Percentiles rank a stretch among this genome's conserved stretches.
These are phyloP conservation scores for Orychophragmus violaceus DNA, from an alignment of 345 rosid species.

Conservation along the genomic window DNA sequence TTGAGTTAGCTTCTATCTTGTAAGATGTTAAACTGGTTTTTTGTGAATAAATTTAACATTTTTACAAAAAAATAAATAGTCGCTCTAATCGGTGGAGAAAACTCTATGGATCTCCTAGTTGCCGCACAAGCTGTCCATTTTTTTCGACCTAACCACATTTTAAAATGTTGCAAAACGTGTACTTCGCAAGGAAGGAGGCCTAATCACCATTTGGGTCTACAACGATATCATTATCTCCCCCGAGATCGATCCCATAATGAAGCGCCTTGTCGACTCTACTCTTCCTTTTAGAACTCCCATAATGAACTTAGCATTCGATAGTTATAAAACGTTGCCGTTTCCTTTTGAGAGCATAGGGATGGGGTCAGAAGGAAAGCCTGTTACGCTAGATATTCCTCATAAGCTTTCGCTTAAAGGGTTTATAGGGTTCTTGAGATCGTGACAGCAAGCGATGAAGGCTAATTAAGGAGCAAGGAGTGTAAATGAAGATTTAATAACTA, in stretches of 20 bases:
- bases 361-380: not conserved
- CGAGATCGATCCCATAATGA: slow-evolving; percentile 39
- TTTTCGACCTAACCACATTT: slow-evolving; percentile 29
- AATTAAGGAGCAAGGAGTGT: slow-evolving; percentile 59
- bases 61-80: no score
- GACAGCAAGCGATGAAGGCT: slow-evolving; percentile 23
- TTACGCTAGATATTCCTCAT: not conserved
- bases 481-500: slow-evolving; percentile 34
- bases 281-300: not conserved
- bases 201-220: slow-evolving; percentile 56
- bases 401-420: not conserved
- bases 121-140: not conserved
- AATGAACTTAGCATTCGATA: not conserved
- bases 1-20: no score
- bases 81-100: not conserved
- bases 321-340: not conserved
- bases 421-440: not conserved
- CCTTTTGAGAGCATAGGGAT: not conserved
- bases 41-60: no score
- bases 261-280: slow-evolving; percentile 42
- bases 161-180: slow-evolving; percentile 42
- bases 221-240: slow-evolving; percentile 37
- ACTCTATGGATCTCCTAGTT: not conserved
- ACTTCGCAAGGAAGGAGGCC: slow-evolving; percentile 49
- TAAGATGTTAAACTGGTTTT: no score